Evolutionary conservation across 2,329 filamentous ascomycete species (phyloP).

Genomic region (Fusarium agapanthi): DNA sequence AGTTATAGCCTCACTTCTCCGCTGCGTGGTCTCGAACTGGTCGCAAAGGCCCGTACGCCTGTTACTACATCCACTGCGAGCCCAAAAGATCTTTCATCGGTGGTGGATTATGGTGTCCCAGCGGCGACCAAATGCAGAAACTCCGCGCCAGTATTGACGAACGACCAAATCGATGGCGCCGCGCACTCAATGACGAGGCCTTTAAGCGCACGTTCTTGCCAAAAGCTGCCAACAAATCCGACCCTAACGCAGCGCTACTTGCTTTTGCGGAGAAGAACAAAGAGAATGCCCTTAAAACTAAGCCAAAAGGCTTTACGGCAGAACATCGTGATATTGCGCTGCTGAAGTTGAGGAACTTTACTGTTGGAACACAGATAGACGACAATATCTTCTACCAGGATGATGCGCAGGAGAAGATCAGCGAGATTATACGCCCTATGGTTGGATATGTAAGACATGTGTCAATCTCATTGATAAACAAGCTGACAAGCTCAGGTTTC

Average conservation of each 20-base stretch:
- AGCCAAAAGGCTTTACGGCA: slow-evolving; percentile 82
- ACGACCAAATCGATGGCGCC: slow-evolving; percentile 74
- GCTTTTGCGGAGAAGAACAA: slow-evolving; percentile 77
- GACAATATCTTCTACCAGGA: slow-evolving; percentile 71
- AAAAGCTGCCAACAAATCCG: slow-evolving; percentile 44
- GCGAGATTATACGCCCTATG: slow-evolving; percentile 71
- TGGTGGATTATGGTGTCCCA: slow-evolving; percentile 84
- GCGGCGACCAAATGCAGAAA: slow-evolving; percentile 69
- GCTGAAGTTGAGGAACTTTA: slow-evolving; percentile 82
- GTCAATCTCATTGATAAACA: not conserved
- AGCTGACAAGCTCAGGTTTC: slow-evolving; percentile 61
- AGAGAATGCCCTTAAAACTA: slow-evolving; percentile 81
- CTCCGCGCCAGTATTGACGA: slow-evolving; percentile 80
- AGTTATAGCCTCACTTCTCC: slow-evolving; percentile 75
- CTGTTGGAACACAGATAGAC: slow-evolving; percentile 71
- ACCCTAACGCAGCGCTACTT: slow-evolving; percentile 64
- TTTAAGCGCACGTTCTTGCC: slow-evolving; percentile 74
- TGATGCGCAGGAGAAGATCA: slow-evolving; percentile 71
- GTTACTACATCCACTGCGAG: slow-evolving; percentile 87
- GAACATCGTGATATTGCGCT: slow-evolving; percentile 83
- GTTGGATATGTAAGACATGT: slow-evolving; percentile 76
- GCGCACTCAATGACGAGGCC: slow-evolving; percentile 66
- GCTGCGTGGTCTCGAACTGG: slow-evolving; percentile 89
- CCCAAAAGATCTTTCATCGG: slow-evolving; percentile 78
- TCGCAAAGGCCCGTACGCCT: slow-evolving; percentile 85